Evolutionary conservation across 2,329 filamentous ascomycete species (phyloP), one percentile per base, ranked within the genome.

Genomic region (Fusarium tanahbumbuense): DNA sequence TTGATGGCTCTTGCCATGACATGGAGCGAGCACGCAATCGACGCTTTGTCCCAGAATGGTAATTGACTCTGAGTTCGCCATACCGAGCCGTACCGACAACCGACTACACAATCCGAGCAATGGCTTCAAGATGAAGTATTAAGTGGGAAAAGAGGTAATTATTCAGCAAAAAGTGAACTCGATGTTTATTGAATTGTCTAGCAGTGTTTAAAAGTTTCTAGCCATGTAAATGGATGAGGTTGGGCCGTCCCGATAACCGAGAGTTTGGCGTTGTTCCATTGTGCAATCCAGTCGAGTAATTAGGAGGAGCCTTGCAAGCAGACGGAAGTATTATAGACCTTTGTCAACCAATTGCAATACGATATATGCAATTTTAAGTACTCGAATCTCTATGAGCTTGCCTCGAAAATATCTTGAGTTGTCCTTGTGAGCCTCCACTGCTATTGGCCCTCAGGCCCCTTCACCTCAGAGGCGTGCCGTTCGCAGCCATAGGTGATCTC

Each of bases 51-150:
- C 44, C 41, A 34, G 69, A 67, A 23, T 27, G 52, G 69, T 40
- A 60, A 20, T n/a, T 0, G 0, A 22, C 32, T 64, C 61, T 63
- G 60, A 57, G 45, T 32, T 48, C 28, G 50, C 48, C 40, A 64
- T 55, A 32, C 61, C 70, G 66, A 69, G 65, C 57, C 68, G 64
- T 45, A 57, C 69, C 65, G 68, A 66, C 52, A 60, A 44, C 68
- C 69, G 69, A 55, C 32, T 37, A 23, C 41, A 54, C 59, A 37
- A 52, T 50, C 45, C 40, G 25, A 45, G 37, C 10, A 25, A 50
- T 25, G 16, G 13, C 34, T 42, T 28, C 7, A 27, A 18, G 23
- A 7, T 10, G 20, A 42, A 15, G 3, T 15, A 22, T 22, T 34
- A 48, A 3, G 44, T 23, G 16, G 22, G 6, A 13, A 27, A 52